Evolutionary conservation across 331 rosid genomes (phyloP), one percentile per base, ranked within the genome.

Genomic region (Telfairia occidentalis): DNA sequence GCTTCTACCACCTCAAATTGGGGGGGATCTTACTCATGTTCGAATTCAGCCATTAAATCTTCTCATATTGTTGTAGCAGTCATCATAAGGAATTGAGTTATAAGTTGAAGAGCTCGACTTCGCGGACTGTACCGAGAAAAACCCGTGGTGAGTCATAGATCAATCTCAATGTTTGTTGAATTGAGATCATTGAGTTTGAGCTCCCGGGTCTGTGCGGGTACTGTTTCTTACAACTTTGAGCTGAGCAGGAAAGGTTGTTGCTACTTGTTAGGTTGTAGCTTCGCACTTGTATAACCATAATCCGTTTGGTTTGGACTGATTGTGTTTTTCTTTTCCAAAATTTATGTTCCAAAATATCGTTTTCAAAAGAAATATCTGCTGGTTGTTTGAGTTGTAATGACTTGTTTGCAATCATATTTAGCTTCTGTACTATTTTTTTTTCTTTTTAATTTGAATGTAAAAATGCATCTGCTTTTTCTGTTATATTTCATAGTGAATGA

Each of bases 1-100:
- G 71, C 73, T 66, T 66, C 53, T 65, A 65, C 52, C 18, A 65
- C 13, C 7, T 43, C 49, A n/a, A n/a, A n/a, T n/a, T n/a, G n/a
- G n/a, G n/a, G n/a, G n/a, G n/a, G n/a, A n/a, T n/a, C n/a, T n/a
- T n/a, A n/a, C n/a, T n/a, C n/a, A n/a, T n/a, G n/a, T n/a, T n/a
- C 15, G 1, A 54, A 23, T 23, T 21, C 1, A 55, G 61, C 61
- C 32, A 55, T 21, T 10, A 24, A 55, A 10, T 24, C 34, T 55
- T 52, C n/a, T 54, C 11, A 24, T 55, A 55, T 24, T 55, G 32
- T 55, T 55, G 34, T 23, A 55, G 61, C 34, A 55, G 34, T 19
- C 18, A 3, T 55, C 61, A 55, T 9, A 40, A 40, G 7, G 45
- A 40, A 40, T 40, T 11, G 11, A 40, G 8, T 10, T 40, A 1